These are phyloP conservation scores for Rachicladosporium sp. DNA, from an alignment of 2,329 filamentous ascomycete species.

Conservation along the genomic window DNA sequence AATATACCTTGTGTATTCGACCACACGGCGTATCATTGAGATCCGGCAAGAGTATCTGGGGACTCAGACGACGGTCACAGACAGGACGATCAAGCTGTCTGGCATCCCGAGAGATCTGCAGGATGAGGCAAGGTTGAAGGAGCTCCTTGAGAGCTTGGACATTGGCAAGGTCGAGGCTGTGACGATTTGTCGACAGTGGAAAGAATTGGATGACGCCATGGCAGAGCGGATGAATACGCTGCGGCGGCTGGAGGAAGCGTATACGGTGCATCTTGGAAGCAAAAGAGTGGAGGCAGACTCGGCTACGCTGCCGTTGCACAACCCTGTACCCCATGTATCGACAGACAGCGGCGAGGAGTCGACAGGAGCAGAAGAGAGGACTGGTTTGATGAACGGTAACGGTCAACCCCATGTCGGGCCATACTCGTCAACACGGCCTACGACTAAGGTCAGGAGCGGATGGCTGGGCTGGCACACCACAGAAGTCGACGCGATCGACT, in stretches of 20 bases:
- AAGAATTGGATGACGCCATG: slow-evolving; percentile 63
- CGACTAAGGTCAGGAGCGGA: slow-evolving; percentile 65
- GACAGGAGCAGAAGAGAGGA: slow-evolving; percentile 24
- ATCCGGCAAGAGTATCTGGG: slow-evolving; percentile 85
- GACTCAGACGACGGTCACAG: slow-evolving; percentile 87
- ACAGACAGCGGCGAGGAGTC: slow-evolving; percentile 17
- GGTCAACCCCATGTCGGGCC: slow-evolving; percentile 31
- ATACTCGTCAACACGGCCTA: slow-evolving; percentile 46
- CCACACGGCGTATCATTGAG: slow-evolving; percentile 75
- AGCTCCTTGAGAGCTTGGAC: slow-evolving; percentile 73
- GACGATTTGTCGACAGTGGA: slow-evolving; percentile 78
- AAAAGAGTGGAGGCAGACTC: slow-evolving; percentile 36
- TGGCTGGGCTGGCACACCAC: slow-evolving; percentile 58
- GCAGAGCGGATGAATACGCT: slow-evolving; percentile 52
- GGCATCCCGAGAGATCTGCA: slow-evolving; percentile 72
- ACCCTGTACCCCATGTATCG: slow-evolving; percentile 30
- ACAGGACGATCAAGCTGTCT: slow-evolving; percentile 85
- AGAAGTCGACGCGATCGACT: slow-evolving; percentile 81
- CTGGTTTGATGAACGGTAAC: slow-evolving; percentile 39
- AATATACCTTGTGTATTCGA: slow-evolving; percentile 67
- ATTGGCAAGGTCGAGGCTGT: slow-evolving; percentile 87
- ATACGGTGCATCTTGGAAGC: slow-evolving; percentile 62
- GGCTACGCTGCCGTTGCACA: slow-evolving; percentile 38
- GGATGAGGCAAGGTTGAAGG: slow-evolving; percentile 70
- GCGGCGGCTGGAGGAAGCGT: slow-evolving; percentile 67